These are phyloP conservation scores for Starmera pachycereana DNA, from an alignment of 805 yeast species.

Conservation along the genomic window DNA sequence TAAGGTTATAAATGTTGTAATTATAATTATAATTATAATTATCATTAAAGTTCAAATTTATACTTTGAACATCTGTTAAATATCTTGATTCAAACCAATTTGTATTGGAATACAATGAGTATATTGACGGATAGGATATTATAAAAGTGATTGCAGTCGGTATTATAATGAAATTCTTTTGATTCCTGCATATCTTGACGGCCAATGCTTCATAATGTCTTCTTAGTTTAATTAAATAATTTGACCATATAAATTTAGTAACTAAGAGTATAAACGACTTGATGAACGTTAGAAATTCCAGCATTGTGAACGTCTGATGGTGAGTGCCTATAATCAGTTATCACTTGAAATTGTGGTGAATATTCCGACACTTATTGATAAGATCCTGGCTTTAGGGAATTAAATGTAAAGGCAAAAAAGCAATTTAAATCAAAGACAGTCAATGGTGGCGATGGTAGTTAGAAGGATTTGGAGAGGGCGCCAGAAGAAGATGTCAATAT, in stretches of 20 bases:
- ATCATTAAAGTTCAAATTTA: not conserved
- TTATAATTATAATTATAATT: no score
- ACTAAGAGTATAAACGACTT: constrained; percentile 11
- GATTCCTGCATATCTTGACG: constrained; percentile 23
- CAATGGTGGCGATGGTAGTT: no score
- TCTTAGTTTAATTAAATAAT: constrained; percentile 7
- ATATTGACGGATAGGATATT: constrained; percentile 39
- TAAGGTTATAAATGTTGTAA: no score
- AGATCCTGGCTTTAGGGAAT: no score
- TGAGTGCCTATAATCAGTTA: no score
- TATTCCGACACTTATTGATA: no score
- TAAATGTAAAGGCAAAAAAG: no score
- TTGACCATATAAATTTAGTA: constrained; percentile 7
- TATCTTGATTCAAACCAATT: constrained; percentile 10
- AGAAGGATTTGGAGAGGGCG: no score
- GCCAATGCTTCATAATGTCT: constrained; percentile 17
- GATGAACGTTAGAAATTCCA: constrained; percentile 12
- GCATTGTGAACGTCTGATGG: constrained; percentile 5
- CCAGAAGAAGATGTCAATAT: no score
- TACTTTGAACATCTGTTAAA: constrained; percentile 6
- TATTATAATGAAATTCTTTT: constrained; percentile 34
- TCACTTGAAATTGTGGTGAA: no score
- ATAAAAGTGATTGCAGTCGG: constrained; percentile 38
- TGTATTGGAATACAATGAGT: constrained; percentile 23
- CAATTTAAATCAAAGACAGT: no score